Conservation (phyloP, 2,329 filamentous ascomycete genomes). For the Fusarium sp. region DNA sequence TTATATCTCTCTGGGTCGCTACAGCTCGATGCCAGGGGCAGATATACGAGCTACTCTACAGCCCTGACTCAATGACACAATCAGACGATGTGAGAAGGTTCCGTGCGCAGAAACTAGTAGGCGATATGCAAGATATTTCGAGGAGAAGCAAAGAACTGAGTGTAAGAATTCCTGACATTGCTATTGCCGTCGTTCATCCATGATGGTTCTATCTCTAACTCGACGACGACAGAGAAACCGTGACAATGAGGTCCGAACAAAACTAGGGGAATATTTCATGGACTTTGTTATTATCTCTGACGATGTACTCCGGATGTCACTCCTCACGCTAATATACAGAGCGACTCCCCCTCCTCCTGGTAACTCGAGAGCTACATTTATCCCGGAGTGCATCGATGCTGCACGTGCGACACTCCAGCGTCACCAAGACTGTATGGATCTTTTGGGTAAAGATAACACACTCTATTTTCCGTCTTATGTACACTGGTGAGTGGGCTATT, state of each 20-base stretch:
- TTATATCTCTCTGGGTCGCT: slow-evolving; percentile 64
- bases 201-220: slow-evolving; percentile 12
- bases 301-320: slow-evolving; percentile 59
- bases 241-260: slow-evolving; percentile 44
- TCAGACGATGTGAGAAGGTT: slow-evolving; percentile 52
- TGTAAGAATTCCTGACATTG: slow-evolving; percentile 25
- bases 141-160: slow-evolving; percentile 27
- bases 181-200: background rate
- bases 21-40: slow-evolving; percentile 69
- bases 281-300: slow-evolving; percentile 57
- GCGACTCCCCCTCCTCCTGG: slow-evolving; percentile 52
- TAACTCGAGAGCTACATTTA: slow-evolving; percentile 55
- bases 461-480: slow-evolving; percentile 59
- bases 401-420: slow-evolving; percentile 59
- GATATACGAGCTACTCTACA: slow-evolving; percentile 70
- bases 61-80: slow-evolving; percentile 57
- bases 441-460: slow-evolving; percentile 55
- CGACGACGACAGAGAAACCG: slow-evolving; percentile 25
- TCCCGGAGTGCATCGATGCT: slow-evolving; percentile 59
- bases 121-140: slow-evolving; percentile 52
- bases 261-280: slow-evolving; percentile 52
- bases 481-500: slow-evolving; percentile 56
- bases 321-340: slow-evolving; percentile 61
- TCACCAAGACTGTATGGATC: slow-evolving; percentile 59
- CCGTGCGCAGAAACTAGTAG: slow-evolving; percentile 52